Percentiles rank a stretch among this genome's conserved stretches.
These are phyloP conservation scores for Davidsoniella eucalypti DNA, from an alignment of 2,329 filamentous ascomycete species.

Conservation along the genomic window DNA sequence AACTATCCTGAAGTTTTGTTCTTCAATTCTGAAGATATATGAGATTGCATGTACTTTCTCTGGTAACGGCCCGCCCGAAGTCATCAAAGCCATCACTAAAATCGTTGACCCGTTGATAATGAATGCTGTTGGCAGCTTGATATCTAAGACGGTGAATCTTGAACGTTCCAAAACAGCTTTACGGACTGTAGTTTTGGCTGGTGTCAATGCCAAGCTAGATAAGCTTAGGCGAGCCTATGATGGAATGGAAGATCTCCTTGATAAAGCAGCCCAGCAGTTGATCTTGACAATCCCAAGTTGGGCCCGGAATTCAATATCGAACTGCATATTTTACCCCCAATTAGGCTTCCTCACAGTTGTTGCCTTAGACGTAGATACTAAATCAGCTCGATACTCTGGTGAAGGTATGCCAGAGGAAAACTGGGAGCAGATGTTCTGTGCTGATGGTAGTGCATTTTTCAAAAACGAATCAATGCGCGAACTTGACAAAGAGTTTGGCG, in stretches of 20 bases:
- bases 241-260: slow-evolving; percentile 59
- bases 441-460: slow-evolving; percentile 60
- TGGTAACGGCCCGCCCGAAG: not conserved
- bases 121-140: slow-evolving; percentile 5
- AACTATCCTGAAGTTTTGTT: slow-evolving; percentile 11
- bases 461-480: slow-evolving; percentile 71
- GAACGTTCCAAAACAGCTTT: slow-evolving; percentile 44
- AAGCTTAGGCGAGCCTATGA: slow-evolving; percentile 61
- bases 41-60: slow-evolving; percentile 2
- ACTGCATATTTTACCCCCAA: slow-evolving; percentile 82
- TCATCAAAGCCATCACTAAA: not conserved
- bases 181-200: slow-evolving; percentile 55
- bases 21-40: slow-evolving; percentile 2
- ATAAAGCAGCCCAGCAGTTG: slow-evolving; percentile 48
- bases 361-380: slow-evolving; percentile 31
- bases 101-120: not conserved
- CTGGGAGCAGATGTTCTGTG: slow-evolving; percentile 68
- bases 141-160: slow-evolving; percentile 8
- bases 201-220: slow-evolving; percentile 61
- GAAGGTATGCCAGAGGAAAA: slow-evolving; percentile 37
- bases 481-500: slow-evolving; percentile 67
- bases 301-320: slow-evolving; percentile 37
- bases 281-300: slow-evolving; percentile 44
- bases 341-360: slow-evolving; percentile 78
- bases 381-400: slow-evolving; percentile 43